phyloP scores from a whole-genome alignment of 2,329 filamentous ascomycete genomes.

The Aspergillus japonicus region DNA sequence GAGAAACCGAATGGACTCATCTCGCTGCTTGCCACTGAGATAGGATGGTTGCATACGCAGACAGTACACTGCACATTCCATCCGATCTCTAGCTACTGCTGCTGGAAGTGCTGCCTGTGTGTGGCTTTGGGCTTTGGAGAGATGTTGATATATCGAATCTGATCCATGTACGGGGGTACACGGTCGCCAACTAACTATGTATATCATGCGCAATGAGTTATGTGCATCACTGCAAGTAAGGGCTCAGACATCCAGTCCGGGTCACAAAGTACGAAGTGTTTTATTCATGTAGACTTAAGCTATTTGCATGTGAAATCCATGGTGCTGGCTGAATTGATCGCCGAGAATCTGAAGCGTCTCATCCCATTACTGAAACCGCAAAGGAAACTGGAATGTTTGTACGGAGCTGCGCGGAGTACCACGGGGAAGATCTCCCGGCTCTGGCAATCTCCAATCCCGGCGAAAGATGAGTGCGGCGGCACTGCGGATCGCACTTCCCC shows the following conservation, averaged over 20 bases:
- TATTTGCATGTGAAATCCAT: background rate
- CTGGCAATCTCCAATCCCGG: too few relatives aligned
- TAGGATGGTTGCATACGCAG: too few relatives aligned
- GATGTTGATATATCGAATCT: background rate
- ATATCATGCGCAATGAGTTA: background rate
- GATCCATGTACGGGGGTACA: too few relatives aligned
- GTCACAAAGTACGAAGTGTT: too few relatives aligned
- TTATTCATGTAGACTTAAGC: background rate
- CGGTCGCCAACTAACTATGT: background rate
- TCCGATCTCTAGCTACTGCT: background rate
- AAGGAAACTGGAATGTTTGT: too few relatives aligned
- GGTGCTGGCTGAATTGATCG: background rate
- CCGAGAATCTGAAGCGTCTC: background rate
- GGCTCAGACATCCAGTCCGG: background rate
- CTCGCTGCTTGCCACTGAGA: background rate
- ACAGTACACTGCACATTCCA: background rate
- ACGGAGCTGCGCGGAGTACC: too few relatives aligned
- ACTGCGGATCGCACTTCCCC: too few relatives aligned
- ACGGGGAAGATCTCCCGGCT: too few relatives aligned
- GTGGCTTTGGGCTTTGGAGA: background rate
- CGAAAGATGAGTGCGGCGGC: too few relatives aligned
- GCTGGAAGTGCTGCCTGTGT: too few relatives aligned
- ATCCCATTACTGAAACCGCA: too few relatives aligned
- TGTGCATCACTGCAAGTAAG: background rate
- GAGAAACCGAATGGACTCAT: background rate